Evolutionary conservation across 164 flowering plant genomes (phyloP).

Genomic region (Paratinospora sagittata): DNA sequence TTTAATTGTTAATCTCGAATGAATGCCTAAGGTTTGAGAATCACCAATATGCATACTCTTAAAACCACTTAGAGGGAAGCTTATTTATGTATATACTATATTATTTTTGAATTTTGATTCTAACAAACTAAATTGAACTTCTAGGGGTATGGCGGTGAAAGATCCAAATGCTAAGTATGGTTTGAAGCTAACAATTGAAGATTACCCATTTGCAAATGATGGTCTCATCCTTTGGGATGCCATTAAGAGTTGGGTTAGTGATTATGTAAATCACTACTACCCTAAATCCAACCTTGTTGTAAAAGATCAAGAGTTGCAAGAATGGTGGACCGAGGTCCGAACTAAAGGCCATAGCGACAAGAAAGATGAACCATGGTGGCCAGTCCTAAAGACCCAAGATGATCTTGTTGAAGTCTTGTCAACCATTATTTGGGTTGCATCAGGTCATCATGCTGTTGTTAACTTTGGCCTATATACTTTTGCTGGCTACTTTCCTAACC

Average conservation of each 20-base stretch:
- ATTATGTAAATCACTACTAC: constrained; percentile 70
- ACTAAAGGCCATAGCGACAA: constrained; percentile 71
- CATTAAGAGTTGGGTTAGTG: constrained; percentile 65
- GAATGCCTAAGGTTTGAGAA: no score
- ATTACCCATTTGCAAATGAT: constrained; percentile 84
- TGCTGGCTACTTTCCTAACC: constrained; percentile 80
- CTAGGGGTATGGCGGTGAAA: constrained; percentile 67
- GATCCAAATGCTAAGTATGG: constrained; percentile 51
- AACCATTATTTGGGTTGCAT: constrained; percentile 76
- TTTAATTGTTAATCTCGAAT: no score
- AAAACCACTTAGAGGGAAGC: no score
- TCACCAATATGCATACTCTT: no score
- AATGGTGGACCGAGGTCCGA: constrained; percentile 78
- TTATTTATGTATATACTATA: background rate
- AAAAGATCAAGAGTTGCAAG: constrained; percentile 59
- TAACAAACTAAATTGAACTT: background rate
- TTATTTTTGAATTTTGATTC: background rate
- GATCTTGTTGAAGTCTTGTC: constrained; percentile 58
- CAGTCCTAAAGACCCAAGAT: constrained; percentile 41
- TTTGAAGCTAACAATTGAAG: constrained; percentile 60
- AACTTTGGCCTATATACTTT: constrained; percentile 86
- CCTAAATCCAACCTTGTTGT: constrained; percentile 32
- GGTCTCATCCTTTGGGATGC: constrained; percentile 63
- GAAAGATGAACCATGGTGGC: constrained; percentile 77
- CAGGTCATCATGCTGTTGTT: constrained; percentile 88